phyloP scores from a whole-genome alignment of 2,329 filamentous ascomycete genomes.

The Pseudogymnoascus sp. region DNA sequence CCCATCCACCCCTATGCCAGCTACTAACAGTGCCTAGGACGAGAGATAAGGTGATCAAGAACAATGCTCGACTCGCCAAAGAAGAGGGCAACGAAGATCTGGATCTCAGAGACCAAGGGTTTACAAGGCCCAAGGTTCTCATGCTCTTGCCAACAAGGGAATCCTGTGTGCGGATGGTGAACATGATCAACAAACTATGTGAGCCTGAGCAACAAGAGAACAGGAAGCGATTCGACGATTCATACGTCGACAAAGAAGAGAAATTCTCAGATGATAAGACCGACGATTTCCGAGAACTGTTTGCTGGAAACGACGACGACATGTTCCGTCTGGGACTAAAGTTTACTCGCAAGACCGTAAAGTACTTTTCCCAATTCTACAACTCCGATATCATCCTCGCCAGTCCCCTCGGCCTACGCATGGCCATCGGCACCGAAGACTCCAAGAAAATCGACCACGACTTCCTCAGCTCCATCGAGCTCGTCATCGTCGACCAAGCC shows the following conservation, averaged over 20 bases:
- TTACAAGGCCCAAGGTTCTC: conserved; percentile 87
- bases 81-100: conserved; percentile 55
- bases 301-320: conserved; percentile 92
- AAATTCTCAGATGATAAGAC: conserved; percentile 67
- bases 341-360: conserved; percentile 91
- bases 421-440: conserved; percentile 72
- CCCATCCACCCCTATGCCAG: not conserved
- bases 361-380: conserved; percentile 93
- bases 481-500: conserved; percentile 83
- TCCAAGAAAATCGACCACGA: conserved; percentile 69
- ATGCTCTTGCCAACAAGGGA: conserved; percentile 85
- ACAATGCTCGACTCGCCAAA: conserved; percentile 70
- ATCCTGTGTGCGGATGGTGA: conserved; percentile 69
- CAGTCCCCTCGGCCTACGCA: conserved; percentile 79
- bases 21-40: conserved; percentile 43
- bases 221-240: conserved; percentile 82
- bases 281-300: conserved; percentile 80
- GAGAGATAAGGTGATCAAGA: conserved; percentile 83
- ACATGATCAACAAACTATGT: conserved; percentile 67
- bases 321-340: conserved; percentile 96
- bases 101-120: conserved; percentile 86
- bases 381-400: conserved; percentile 91
- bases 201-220: conserved; percentile 90
- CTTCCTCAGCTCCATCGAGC: conserved; percentile 87
- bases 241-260: conserved; percentile 62